Conservation (phyloP, 768 basidiomycete species). For the Tricholoma matsutake region DNA sequence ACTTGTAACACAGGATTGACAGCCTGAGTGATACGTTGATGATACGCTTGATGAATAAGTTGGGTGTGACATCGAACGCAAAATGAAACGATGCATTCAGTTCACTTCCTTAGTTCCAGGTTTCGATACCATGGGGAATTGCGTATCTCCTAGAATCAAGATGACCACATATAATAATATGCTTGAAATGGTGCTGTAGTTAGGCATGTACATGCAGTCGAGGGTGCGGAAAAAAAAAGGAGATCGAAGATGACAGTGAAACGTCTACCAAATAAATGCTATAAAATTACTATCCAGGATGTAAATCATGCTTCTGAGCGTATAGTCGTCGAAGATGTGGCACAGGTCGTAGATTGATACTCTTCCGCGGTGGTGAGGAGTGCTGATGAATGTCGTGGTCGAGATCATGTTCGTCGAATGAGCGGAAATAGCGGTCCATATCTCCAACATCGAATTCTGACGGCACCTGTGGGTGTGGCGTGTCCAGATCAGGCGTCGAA, state of each 20-base stretch:
- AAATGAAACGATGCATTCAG: too few relatives aligned
- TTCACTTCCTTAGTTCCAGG: too few relatives aligned
- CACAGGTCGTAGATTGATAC: neutral
- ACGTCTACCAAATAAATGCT: too few relatives aligned
- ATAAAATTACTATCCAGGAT: neutral
- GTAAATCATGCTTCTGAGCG: constrained; percentile 1
- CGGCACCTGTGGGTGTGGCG: constrained; percentile 23
- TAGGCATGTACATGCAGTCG: too few relatives aligned
- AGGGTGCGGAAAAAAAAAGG: neutral
- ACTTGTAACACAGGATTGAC: too few relatives aligned
- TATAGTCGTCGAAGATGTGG: neutral
- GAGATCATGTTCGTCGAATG: constrained; percentile 17
- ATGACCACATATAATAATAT: too few relatives aligned
- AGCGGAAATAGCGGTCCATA: constrained; percentile 72
- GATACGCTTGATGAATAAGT: too few relatives aligned
- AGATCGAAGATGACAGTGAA: neutral
- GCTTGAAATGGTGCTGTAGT: too few relatives aligned
- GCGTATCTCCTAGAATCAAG: too few relatives aligned
- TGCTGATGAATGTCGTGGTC: constrained; percentile 1
- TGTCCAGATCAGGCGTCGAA: neutral
- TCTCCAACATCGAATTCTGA: constrained; percentile 63
- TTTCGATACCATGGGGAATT: too few relatives aligned
- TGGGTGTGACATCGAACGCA: too few relatives aligned
- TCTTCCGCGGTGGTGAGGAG: neutral
- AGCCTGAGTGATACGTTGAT: too few relatives aligned